Base-by-base conservation (phyloP, 148 eudicot species). In the Vaccinium darrowii region DNA sequence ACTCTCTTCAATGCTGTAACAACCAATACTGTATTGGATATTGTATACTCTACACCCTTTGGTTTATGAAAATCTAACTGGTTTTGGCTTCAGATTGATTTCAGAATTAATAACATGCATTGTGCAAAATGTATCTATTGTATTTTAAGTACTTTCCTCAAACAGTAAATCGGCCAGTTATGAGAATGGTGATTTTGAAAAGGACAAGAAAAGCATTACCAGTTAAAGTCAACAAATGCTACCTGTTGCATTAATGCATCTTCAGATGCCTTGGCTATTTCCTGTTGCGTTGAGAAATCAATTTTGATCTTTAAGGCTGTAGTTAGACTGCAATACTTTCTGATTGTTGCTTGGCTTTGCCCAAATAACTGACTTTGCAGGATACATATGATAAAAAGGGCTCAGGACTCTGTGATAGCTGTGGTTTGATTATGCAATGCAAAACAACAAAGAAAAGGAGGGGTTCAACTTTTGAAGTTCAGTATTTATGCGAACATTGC, bases 401-500 rank as follows among this genome's bases (percentile, higher is more conserved):
- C 58, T 87, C 90, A 18, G 91, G 86, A 58, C 83, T 88, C 39
- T 97, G 97, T 85, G 88, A 89, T 78, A 94, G 98, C 74, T 97
- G 99, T 89, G 98, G 94, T 6, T 88, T 94, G 87, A 88, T 84
- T 78, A 85, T 88, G 85, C 92, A 95, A 30, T 88, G 86, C 84
- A 94, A 91, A 90, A 87, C 90, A 72, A 78, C 87, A 76, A 91
- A 90, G 90, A 90, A 86, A 86, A 69, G 72, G 51, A 83, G 50
- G 76, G 87, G 82, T 30, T 53, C 82, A 77, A 79, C 72, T 89
- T 86, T 72, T 87, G 89, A 89, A 84, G 82, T 90, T 75, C 88
- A 87, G 83, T 82, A 83, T 78, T 82, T 92, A 82, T 97, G 99
- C 84, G 94, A 93, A 87, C 96, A 94, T 82, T 97, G 99, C 90